phyloP scores from a whole-genome alignment of 345 rosid species.

The Cardamine occulta region DNA sequence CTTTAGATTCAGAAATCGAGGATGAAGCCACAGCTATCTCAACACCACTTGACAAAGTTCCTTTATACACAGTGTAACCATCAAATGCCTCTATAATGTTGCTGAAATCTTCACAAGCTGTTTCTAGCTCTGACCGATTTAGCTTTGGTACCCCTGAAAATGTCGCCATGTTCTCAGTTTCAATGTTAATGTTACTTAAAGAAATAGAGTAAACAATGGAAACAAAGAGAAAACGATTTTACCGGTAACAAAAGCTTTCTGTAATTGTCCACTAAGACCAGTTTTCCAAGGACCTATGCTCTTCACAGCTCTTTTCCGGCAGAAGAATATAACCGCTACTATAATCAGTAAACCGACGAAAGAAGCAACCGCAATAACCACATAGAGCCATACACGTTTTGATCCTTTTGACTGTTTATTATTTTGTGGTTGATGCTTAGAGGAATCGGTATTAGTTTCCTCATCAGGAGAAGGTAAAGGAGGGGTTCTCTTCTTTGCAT shows the following conservation, averaged over 20 bases:
- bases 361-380: constrained; percentile 49
- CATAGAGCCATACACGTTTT: constrained; percentile 55
- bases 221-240: not conserved
- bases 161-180: constrained; percentile 25
- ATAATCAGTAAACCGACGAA: constrained; percentile 44
- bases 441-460: not conserved
- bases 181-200: not conserved
- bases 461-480: constrained; percentile 38
- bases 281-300: constrained; percentile 90
- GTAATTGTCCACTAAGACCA: constrained; percentile 92
- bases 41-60: constrained; percentile 83
- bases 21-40: constrained; percentile 96
- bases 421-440: constrained; percentile 31
- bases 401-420: constrained; percentile 36
- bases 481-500: constrained; percentile 46
- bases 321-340: constrained; percentile 46
- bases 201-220: constrained; percentile 10
- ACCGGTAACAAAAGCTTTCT: constrained; percentile 93
- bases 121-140: constrained; percentile 82
- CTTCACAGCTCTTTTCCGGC: constrained; percentile 57
- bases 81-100: constrained; percentile 91
- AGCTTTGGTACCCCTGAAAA: constrained; percentile 86
- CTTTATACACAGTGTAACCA: constrained; percentile 91
- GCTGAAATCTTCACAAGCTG: constrained; percentile 99
- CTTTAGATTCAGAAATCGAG: constrained; percentile 66